Percentiles rank a stretch among this genome's conserved stretches.
These are phyloP conservation scores for Pleurozium schreberi DNA, from an alignment of 225 moss, liverwort and hornwort genomes.

Conservation along the genomic window DNA sequence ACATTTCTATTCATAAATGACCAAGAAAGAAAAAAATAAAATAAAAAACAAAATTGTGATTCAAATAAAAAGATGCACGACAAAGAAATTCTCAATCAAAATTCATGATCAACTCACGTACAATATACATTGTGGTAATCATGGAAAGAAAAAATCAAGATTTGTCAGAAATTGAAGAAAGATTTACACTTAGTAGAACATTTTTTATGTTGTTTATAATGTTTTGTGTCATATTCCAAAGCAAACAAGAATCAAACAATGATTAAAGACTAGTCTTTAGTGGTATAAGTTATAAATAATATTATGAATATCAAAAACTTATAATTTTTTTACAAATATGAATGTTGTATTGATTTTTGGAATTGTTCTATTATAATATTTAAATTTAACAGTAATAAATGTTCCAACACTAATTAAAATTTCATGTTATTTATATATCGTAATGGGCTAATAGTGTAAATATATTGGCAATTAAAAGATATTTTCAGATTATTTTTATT, in stretches of 20 bases:
- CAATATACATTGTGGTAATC: background rate
- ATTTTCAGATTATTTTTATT: background rate
- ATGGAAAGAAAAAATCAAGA: background rate
- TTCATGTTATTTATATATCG: fast-evolving
- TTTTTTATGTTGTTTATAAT: background rate
- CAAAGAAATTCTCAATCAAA: background rate
- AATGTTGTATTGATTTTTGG: background rate
- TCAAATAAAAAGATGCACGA: too few relatives aligned
- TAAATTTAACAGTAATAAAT: background rate
- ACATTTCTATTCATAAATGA: constrained; percentile 7
- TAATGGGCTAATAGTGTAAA: too few relatives aligned
- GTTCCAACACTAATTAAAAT: background rate
- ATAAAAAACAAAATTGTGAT: background rate
- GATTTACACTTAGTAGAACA: background rate
- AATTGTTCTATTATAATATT: background rate
- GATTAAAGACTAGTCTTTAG: background rate
- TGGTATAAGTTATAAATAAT: background rate
- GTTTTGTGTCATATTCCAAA: background rate
- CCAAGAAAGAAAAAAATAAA: background rate
- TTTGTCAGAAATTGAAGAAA: background rate
- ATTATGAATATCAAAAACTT: too few relatives aligned
- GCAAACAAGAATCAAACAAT: background rate
- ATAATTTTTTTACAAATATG: too few relatives aligned
- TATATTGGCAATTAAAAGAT: background rate
- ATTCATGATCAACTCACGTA: too few relatives aligned